These are phyloP conservation scores for Boletus vermiculosoides DNA, from an alignment of 768 basidiomycete species.

Conservation along the genomic window DNA sequence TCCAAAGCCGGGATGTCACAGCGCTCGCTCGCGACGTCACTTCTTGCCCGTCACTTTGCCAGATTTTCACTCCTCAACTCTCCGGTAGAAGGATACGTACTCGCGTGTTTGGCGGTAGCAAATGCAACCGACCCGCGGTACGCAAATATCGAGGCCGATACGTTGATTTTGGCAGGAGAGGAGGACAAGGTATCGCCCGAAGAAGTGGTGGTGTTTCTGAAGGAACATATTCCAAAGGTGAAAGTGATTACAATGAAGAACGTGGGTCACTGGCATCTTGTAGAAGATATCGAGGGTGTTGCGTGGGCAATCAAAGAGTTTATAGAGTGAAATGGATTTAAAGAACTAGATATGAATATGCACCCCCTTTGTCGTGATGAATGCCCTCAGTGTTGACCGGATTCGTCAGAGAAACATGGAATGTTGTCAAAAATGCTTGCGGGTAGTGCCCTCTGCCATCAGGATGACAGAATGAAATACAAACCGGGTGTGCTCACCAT, in stretches of 20 bases:
- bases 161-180: constrained; percentile 4
- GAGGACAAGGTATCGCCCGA: not conserved
- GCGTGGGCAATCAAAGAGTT: constrained; percentile 1
- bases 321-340: not conserved
- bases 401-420: not conserved
- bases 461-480: not conserved
- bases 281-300: constrained; percentile 7
- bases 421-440: not conserved
- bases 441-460: not conserved
- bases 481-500: not conserved
- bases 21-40: not conserved
- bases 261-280: constrained; percentile 3
- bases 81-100: not conserved
- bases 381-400: not conserved
- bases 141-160: not conserved
- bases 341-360: not conserved
- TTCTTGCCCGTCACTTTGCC: constrained; percentile 2
- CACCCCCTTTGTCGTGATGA: not conserved
- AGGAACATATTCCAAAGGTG: constrained; percentile 1
- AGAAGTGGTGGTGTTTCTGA: not conserved
- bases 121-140: not conserved
- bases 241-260: not conserved
- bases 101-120: not conserved
- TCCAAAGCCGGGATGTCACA: constrained; percentile 3
- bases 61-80: not conserved